Evolutionary conservation across 2,329 filamentous ascomycete species (phyloP).

Genomic region (Penicillium capsulatum): DNA sequence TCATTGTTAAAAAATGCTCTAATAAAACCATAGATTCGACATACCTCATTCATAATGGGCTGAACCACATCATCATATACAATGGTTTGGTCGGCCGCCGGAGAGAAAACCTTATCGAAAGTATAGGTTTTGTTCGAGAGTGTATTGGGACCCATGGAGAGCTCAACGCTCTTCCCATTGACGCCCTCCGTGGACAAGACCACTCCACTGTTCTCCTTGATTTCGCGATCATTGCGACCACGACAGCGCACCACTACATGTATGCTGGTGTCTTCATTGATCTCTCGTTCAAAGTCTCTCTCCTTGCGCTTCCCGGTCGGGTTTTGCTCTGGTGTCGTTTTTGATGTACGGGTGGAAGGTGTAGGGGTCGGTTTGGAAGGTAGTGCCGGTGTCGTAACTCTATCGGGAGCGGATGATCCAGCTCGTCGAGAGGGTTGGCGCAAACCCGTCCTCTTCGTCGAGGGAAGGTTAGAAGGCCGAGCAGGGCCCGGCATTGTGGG

Average conservation of each 20-base stretch:
- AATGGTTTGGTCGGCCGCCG: constrained; percentile 87
- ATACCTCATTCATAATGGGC: constrained; percentile 86
- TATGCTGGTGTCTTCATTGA: constrained; percentile 85
- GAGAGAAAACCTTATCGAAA: constrained; percentile 96
- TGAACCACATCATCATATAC: constrained; percentile 93
- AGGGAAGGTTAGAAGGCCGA: constrained; percentile 47
- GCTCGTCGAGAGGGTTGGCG: constrained; percentile 51
- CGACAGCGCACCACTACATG: constrained; percentile 94
- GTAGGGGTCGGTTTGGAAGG: constrained; percentile 58
- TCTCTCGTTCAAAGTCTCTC: constrained; percentile 70
- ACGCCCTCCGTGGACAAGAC: constrained; percentile 85
- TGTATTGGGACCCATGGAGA: constrained; percentile 89
- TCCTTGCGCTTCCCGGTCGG: constrained; percentile 77
- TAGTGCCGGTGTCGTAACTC: constrained; percentile 65
- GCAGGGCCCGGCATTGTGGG: constrained; percentile 52
- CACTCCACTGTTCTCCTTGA: constrained; percentile 89
- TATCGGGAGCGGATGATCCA: constrained; percentile 51
- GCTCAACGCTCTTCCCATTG: constrained; percentile 74
- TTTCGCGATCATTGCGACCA: constrained; percentile 86
- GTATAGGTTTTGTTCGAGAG: constrained; percentile 94
- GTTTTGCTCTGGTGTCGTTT: constrained; percentile 46
- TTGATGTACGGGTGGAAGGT: constrained; percentile 34
- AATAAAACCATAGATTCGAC: constrained; percentile 15
- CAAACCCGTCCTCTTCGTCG: constrained; percentile 49
- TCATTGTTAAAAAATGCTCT: constrained; percentile 9